These are phyloP conservation scores for Testicularia cyperi DNA, from an alignment of 1,284 basidiomycete species.

Conservation along the genomic window DNA sequence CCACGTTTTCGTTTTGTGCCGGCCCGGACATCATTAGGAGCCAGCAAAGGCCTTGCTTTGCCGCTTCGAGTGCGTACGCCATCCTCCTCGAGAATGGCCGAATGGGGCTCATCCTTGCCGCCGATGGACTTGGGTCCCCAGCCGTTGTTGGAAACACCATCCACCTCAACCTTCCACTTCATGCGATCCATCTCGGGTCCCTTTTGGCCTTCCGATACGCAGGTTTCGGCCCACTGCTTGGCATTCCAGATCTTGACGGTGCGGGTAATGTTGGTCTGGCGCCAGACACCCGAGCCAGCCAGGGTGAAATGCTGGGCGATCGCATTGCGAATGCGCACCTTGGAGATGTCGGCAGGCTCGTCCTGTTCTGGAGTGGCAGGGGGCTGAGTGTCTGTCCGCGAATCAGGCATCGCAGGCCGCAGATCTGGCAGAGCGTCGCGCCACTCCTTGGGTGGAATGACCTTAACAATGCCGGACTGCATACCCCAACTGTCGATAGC, in stretches of 20 bases:
- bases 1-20: slow-evolving; percentile 16
- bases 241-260: slow-evolving; percentile 53
- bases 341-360: slow-evolving; percentile 28
- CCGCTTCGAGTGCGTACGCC: slow-evolving; percentile 52
- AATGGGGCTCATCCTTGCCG: slow-evolving; percentile 11
- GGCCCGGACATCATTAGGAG: slow-evolving; percentile 2
- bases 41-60: slow-evolving; percentile 11
- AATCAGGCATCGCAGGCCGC: slow-evolving; percentile 2
- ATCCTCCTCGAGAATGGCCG: slow-evolving; percentile 37
- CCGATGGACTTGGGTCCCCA: slow-evolving; percentile 37
- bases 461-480: slow-evolving; percentile 56
- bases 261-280: slow-evolving; percentile 56
- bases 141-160: slow-evolving; percentile 37
- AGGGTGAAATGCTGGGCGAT: slow-evolving; percentile 56
- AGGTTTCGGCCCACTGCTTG: slow-evolving; percentile 57
- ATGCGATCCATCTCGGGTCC: slow-evolving; percentile 56
- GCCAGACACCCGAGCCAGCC: slow-evolving; percentile 55
- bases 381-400: too few species aligned
- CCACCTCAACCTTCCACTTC: slow-evolving; percentile 48
- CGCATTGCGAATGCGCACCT: slow-evolving; percentile 54
- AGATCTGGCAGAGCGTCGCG: slow-evolving; percentile 46
- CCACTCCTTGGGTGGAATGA: slow-evolving; percentile 56
- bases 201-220: slow-evolving; percentile 35
- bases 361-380: slow-evolving; percentile 4
- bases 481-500: slow-evolving; percentile 58